phyloP scores from a whole-genome alignment of 495 filamentous ascomycete genomes.

The Lasiosphaeris hirsuta region DNA sequence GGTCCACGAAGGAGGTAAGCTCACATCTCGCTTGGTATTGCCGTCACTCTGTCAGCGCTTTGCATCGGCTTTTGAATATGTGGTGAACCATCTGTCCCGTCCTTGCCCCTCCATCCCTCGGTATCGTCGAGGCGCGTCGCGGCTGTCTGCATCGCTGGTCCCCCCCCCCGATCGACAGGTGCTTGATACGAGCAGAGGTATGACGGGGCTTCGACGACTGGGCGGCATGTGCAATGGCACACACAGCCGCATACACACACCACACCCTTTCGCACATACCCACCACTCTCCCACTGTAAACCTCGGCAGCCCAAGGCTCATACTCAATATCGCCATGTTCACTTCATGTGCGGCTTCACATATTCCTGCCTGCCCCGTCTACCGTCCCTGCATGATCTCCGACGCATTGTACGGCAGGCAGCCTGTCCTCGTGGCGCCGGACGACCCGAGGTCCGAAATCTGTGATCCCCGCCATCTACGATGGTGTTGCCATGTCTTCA shows the following conservation, averaged over 20 bases:
- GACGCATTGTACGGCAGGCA: constrained; percentile 13
- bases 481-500: constrained; percentile 1
- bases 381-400: constrained; percentile 27
- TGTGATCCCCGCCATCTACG: background rate
- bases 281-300: background rate
- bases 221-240: background rate
- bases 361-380: background rate
- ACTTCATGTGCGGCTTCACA: background rate
- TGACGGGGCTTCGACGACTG: background rate
- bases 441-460: constrained; percentile 15
- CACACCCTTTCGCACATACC: background rate
- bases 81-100: constrained; percentile 1
- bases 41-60: constrained; percentile 19
- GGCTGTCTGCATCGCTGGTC: constrained; percentile 6
- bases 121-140: background rate
- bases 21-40: constrained; percentile 13
- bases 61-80: constrained; percentile 35
- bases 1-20: constrained; percentile 90
- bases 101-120: constrained; percentile 1
- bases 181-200: background rate
- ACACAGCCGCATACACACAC: background rate
- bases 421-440: constrained; percentile 4
- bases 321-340: background rate
- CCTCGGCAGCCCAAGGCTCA: constrained; percentile 4
- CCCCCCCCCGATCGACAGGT: constrained; percentile 1